Evolutionary conservation across 2,329 filamentous ascomycete species (phyloP), one percentile per base, ranked within the genome.

Genomic region (Alternaria gansuensis): DNA sequence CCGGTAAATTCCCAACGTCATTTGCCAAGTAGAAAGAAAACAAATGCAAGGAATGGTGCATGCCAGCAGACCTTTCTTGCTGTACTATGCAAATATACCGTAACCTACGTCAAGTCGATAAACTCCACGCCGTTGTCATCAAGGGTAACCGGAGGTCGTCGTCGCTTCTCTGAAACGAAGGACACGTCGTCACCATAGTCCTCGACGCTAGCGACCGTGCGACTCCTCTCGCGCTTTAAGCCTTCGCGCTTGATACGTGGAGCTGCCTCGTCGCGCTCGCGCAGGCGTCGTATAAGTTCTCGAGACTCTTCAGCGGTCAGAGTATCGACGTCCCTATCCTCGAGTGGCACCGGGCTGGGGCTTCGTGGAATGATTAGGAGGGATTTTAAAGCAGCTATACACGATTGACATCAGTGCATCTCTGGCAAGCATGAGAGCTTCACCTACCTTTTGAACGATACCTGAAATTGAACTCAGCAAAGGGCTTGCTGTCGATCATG

Each of bases 281-380:
- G 55, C 29, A 63, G 65, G 10, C 62, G 58, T 5, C 29, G 55
- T 23, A 73, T 17, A 6, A 70, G 57, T 44, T 71, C 63, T 5
- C 62, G 60, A 33, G 66, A 61, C 29, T 68, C 69, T 6, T 69
- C 60, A 3, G 37, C n/a, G 3, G 26, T 61, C 4, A 70, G 43
- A 0, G 50, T 52, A 3, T 67, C 41, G 3, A 65, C 7, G 23
- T 66, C 60, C 39, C 63, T 51, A 4, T 67, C 59, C 13, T 69
- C 62, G 2, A 67, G 55, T 0, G 63, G 67, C 2, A 64, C 41
- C 1, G 73, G 76, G 10, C 60, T 70, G 1, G 71, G 72, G 1
- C 54, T 68, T 10, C 71, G 67, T 3, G 67, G 70, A 14, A 79
- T 69, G 33, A 80, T 60, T 4, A 70, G 40, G 3, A 79, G 66